phyloP scores from a whole-genome alignment of 305 asterid genomes.

The Fraxinus albicans region DNA sequence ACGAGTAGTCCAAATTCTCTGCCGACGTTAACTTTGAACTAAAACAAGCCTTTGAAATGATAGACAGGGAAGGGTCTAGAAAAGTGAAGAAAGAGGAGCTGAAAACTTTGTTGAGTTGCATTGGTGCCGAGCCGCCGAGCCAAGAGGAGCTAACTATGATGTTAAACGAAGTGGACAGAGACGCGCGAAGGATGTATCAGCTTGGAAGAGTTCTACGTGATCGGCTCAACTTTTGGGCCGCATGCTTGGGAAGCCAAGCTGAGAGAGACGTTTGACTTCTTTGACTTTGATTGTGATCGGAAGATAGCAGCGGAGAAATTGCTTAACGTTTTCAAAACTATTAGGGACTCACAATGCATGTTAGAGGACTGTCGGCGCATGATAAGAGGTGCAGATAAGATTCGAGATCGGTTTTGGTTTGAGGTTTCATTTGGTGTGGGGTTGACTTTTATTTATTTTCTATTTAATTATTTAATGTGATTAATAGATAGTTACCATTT shows the following conservation, averaged over 20 bases:
- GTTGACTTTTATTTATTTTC: no score
- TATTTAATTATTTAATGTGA: no score
- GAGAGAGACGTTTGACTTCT: conserved; percentile 41
- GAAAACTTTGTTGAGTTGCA: conserved; percentile 5
- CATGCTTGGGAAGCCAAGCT: conserved; percentile 20
- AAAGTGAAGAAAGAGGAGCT: conserved; percentile 19
- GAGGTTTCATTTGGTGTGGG: no score
- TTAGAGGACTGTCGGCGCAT: conserved; percentile 45
- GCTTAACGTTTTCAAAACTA: conserved; percentile 26
- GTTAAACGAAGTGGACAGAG: conserved; percentile 17
- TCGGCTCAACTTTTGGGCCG: conserved; percentile 6
- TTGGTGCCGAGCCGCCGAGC: conserved; percentile 13
- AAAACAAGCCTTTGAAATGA: conserved; percentile 15
- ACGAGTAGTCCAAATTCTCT: conserved; percentile 27
- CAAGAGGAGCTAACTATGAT: conserved; percentile 19
- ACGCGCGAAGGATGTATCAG: conserved; percentile 21
- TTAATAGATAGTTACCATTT: no score
- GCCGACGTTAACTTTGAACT: conserved; percentile 13
- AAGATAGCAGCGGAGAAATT: conserved; percentile 41
- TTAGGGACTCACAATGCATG: conserved; percentile 38
- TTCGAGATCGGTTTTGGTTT: no score
- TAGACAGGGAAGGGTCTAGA: conserved; percentile 15
- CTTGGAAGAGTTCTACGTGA: conserved; percentile 12
- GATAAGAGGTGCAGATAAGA: conserved; percentile 37
- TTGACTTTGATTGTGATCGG: conserved; percentile 42